Percentiles rank a stretch among this genome's conserved stretches.
phyloP scores from a whole-genome alignment of 495 filamentous ascomycete genomes.

The Aspergillus saccharolyticus region DNA sequence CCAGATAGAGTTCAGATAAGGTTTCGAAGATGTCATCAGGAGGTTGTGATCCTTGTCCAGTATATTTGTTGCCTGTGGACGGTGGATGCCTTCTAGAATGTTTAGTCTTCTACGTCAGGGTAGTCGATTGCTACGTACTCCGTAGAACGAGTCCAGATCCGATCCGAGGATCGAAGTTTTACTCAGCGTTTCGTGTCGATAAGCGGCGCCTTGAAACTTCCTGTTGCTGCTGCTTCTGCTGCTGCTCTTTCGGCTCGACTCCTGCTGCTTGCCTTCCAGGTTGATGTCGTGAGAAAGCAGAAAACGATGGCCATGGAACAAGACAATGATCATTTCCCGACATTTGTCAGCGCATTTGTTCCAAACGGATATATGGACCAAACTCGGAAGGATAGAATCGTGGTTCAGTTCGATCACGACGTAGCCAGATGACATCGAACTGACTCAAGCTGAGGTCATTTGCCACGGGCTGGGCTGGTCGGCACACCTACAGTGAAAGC shows the following conservation, averaged over 20 bases:
- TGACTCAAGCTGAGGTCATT: conserved; percentile 5
- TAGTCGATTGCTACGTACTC: not conserved
- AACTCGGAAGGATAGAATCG: not conserved
- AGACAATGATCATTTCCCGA: not conserved
- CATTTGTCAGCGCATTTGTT: not conserved
- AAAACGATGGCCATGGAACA: not conserved
- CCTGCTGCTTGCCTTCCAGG: not conserved
- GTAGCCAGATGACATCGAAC: conserved; percentile 1
- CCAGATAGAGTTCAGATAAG: not conserved
- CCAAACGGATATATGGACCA: not conserved
- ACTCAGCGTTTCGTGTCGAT: not conserved
- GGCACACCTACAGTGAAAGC: not conserved
- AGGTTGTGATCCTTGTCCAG: not conserved
- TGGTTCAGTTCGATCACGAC: not conserved
- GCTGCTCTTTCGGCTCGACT: not conserved
- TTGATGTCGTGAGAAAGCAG: not conserved
- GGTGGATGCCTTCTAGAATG: not conserved
- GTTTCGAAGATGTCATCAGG: not conserved
- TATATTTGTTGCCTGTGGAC: not conserved
- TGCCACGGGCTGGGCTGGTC: not conserved
- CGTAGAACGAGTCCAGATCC: not conserved
- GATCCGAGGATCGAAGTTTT: not conserved
- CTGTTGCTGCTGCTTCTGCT: not conserved
- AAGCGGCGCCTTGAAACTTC: not conserved
- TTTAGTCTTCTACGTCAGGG: not conserved